Conservation (phyloP, 2,329 filamentous ascomycete species). For the Calonectria hawksworthii region DNA sequence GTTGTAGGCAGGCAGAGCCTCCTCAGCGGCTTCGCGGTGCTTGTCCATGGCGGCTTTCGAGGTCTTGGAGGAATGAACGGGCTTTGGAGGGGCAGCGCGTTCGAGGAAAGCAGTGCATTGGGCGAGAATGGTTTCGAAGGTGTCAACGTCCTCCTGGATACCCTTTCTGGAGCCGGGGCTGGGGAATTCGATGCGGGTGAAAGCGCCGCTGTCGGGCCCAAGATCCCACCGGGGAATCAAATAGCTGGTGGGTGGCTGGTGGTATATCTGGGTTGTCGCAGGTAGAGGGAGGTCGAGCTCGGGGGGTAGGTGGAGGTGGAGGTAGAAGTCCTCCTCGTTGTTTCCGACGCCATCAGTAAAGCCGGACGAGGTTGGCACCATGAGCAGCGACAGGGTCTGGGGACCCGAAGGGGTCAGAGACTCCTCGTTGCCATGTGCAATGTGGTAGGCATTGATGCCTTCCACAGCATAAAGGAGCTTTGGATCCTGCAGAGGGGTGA, state of each 20-base stretch:
- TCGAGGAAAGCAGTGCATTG: constrained; percentile 97
- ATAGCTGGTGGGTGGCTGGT: constrained; percentile 93
- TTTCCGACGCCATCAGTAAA: constrained; percentile 72
- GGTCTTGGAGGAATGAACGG: constrained; percentile 28
- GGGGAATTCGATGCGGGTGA: constrained; percentile 94
- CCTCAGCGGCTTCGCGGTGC: constrained; percentile 56
- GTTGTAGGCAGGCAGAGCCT: constrained; percentile 78
- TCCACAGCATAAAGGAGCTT: constrained; percentile 80
- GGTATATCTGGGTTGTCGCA: constrained; percentile 96
- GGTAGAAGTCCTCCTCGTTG: constrained; percentile 93
- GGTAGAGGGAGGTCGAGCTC: constrained; percentile 95
- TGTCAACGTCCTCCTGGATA: constrained; percentile 92
- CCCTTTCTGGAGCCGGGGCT: constrained; percentile 77
- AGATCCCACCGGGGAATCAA: constrained; percentile 96
- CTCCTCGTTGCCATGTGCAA: constrained; percentile 88
- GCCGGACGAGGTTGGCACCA: constrained; percentile 91
- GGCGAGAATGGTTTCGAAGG: constrained; percentile 97
- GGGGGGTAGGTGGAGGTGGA: constrained; percentile 93
- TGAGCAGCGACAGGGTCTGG: constrained; percentile 92
- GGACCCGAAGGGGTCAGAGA: constrained; percentile 87
- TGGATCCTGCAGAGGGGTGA: constrained; percentile 61
- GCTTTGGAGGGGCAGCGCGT: constrained; percentile 75
- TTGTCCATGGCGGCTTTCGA: constrained; percentile 55
- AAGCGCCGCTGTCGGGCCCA: constrained; percentile 88
- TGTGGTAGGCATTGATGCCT: constrained; percentile 91